These are phyloP conservation scores for Syzygium malaccense DNA, from an alignment of 441 rosid species.

Conservation along the genomic window DNA sequence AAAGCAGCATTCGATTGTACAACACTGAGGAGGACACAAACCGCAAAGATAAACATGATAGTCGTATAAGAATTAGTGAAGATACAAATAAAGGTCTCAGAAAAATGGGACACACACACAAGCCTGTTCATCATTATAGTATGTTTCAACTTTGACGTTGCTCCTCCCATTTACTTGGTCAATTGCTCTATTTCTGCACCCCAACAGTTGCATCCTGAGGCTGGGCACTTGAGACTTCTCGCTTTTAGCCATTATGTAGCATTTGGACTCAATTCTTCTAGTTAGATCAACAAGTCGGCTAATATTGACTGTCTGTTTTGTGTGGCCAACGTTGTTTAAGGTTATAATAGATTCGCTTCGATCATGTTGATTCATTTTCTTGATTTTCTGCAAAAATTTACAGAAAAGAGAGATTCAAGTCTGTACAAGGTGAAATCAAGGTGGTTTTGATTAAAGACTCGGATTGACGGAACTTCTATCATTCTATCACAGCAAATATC, in stretches of 20 bases:
- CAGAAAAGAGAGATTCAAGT: neutral
- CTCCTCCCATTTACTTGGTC: no score
- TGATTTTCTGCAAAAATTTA: neutral
- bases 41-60: neutral
- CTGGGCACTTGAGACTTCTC: neutral
- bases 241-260: neutral
- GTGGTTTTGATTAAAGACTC: neutral
- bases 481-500: neutral
- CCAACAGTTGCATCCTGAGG: neutral
- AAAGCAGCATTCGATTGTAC: neutral
- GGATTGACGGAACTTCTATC: neutral
- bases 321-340: neutral
- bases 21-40: slow-evolving; percentile 12
- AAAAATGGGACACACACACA: neutral
- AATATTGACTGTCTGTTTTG: neutral
- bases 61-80: neutral
- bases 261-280: neutral
- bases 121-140: neutral
- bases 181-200: no score
- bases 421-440: neutral
- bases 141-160: no score
- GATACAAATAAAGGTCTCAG: neutral
- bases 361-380: neutral
- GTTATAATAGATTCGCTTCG: neutral
- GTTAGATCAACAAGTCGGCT: neutral